These are phyloP conservation scores for Eucalyptus tenuipes DNA, from an alignment of 345 rosid species.

Conservation along the genomic window DNA sequence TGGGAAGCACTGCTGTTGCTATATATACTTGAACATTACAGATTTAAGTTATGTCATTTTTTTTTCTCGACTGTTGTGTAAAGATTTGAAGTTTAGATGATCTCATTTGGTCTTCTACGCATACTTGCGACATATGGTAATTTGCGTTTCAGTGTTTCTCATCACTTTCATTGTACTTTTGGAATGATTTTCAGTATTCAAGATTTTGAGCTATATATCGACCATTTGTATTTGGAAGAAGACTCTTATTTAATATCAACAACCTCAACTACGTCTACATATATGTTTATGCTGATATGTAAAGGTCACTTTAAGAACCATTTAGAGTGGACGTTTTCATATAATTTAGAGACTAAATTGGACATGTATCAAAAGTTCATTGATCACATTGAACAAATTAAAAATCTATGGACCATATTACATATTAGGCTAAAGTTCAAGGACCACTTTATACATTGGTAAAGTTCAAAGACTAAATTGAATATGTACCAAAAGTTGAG, in stretches of 20 bases:
- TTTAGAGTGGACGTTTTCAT: no score
- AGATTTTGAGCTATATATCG: background rate
- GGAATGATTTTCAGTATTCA: background rate
- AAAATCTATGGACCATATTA: rapidly evolving
- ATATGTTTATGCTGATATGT: background rate
- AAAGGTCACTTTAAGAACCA: background rate
- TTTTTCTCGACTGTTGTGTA: background rate
- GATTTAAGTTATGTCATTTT: background rate
- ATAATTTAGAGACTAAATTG: no score
- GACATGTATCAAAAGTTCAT: rapidly evolving
- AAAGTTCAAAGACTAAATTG: no score
- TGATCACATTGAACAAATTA: no score
- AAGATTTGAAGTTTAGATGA: background rate
- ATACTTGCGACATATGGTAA: background rate
- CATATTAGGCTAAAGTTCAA: rapidly evolving
- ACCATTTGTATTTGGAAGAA: background rate
- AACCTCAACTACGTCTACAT: background rate
- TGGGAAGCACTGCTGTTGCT: background rate
- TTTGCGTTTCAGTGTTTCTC: background rate
- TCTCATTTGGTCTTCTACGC: background rate
- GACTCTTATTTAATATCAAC: background rate
- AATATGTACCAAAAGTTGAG: no score
- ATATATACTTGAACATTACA: background rate
- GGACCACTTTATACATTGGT: no score
- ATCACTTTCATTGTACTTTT: background rate